Conservation (phyloP, 2,329 filamentous ascomycete genomes). For the Stenocarpella maydis region DNA sequence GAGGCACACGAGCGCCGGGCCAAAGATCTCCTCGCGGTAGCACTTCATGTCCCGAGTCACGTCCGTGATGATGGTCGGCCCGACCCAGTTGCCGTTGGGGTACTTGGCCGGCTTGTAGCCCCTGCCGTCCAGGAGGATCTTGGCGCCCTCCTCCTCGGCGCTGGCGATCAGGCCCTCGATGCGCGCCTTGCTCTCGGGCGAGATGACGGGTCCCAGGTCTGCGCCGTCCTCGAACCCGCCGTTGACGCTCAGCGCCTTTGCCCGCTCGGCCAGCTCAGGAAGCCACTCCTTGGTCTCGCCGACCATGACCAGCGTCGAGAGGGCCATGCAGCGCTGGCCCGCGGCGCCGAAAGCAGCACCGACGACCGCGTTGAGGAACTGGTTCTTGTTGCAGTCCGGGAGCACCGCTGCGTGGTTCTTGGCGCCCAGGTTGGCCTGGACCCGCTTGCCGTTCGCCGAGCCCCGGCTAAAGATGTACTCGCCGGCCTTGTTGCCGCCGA, state of each 20-base stretch:
- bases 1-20: conserved; percentile 82
- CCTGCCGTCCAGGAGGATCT: conserved; percentile 81
- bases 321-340: conserved; percentile 86
- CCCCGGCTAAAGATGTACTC: conserved; percentile 85
- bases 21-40: conserved; percentile 87
- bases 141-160: conserved; percentile 82
- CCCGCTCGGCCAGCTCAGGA: conserved; percentile 77
- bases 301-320: conserved; percentile 84
- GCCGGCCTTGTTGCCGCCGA: conserved; percentile 86
- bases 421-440: conserved; percentile 86
- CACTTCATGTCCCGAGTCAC: conserved; percentile 84
- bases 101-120: conserved; percentile 80
- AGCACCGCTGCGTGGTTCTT: conserved; percentile 90
- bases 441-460: conserved; percentile 86
- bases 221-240: conserved; percentile 83
- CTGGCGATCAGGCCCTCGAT: conserved; percentile 80
- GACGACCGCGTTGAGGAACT: conserved; percentile 83
- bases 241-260: conserved; percentile 76
- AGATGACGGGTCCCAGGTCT: conserved; percentile 85
- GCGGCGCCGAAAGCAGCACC: conserved; percentile 87
- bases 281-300: conserved; percentile 88
- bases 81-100: conserved; percentile 86
- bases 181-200: conserved; percentile 77
- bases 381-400: conserved; percentile 90
- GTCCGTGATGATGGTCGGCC: conserved; percentile 82